These are phyloP conservation scores for Eucalyptus tenuipes DNA, from an alignment of 345 rosid species.

Conservation along the genomic window DNA sequence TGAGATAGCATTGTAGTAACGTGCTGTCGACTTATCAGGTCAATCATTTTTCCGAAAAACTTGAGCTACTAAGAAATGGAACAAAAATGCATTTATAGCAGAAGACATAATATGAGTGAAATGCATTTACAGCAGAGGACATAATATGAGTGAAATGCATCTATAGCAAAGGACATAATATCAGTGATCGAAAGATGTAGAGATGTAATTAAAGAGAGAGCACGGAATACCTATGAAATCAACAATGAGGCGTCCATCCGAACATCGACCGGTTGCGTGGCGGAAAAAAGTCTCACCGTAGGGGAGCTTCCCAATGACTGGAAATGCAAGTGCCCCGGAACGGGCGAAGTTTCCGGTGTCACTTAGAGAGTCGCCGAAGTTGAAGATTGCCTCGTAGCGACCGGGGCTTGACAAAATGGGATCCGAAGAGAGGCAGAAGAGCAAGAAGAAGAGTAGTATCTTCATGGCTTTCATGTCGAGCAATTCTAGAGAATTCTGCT, in stretches of 20 bases:
- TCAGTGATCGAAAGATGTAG: neutral
- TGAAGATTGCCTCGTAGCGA: neutral
- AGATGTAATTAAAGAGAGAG: neutral
- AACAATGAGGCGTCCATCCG: neutral
- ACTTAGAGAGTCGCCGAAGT: neutral
- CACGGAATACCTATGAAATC: constrained; percentile 19
- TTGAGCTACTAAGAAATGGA: constrained; percentile 28
- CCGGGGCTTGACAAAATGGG: neutral
- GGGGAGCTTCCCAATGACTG: constrained; percentile 15
- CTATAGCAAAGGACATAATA: neutral
- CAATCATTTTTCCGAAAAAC: neutral
- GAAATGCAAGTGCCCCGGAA: neutral
- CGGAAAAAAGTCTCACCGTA: constrained; percentile 46
- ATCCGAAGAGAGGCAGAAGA: neutral
- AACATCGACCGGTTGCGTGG: constrained; percentile 27
- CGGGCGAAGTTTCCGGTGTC: neutral
- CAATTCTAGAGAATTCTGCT: neutral
- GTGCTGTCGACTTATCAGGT: neutral
- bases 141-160: constrained; percentile 10
- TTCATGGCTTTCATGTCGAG: neutral
- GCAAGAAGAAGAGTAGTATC: neutral
- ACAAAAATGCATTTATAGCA: constrained; percentile 33
- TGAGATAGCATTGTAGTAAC: neutral
- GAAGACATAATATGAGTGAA: neutral
- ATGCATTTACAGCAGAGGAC: constrained; percentile 23